Conservation (phyloP, 2,329 filamentous ascomycete genomes). For the Colletotrichum orchidophilum region DNA sequence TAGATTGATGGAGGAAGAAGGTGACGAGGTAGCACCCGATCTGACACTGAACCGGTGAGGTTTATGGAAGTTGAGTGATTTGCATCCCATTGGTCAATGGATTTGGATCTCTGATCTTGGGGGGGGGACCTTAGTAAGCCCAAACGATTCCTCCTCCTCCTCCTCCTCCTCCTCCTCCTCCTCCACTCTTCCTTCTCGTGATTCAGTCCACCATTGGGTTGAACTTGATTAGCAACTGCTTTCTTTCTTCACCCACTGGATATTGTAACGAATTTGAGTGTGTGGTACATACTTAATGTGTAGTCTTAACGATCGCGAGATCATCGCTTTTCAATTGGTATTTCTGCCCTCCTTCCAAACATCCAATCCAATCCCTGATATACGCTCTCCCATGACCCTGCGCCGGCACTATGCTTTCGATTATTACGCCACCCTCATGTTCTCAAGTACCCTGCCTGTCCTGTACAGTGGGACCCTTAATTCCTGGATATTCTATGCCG, state of each 20-base stretch:
- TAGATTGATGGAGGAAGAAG: background rate
- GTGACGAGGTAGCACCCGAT: background rate
- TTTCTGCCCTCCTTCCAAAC: background rate
- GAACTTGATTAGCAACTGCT: background rate
- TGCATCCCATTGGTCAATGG: conserved; percentile 17
- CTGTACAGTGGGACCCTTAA: background rate
- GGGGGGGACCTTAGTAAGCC: conserved; percentile 31
- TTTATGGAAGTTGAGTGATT: conserved; percentile 21
- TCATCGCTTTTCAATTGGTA: background rate
- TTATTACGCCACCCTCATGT: background rate
- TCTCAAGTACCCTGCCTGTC: background rate
- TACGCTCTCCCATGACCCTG: background rate
- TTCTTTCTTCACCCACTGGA: background rate
- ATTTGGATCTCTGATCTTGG: background rate
- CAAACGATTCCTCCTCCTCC: background rate
- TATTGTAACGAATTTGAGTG: background rate
- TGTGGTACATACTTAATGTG: too few species aligned
- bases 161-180: background rate
- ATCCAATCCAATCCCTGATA: background rate
- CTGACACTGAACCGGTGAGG: background rate
- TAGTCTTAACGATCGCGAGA: background rate
- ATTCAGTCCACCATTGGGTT: background rate
- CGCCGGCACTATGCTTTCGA: background rate
- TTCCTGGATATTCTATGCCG: background rate
- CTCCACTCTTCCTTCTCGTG: background rate